Evolutionary conservation across 1,139 yeast genomes (phyloP).

Genomic region (Candida sp.): DNA sequence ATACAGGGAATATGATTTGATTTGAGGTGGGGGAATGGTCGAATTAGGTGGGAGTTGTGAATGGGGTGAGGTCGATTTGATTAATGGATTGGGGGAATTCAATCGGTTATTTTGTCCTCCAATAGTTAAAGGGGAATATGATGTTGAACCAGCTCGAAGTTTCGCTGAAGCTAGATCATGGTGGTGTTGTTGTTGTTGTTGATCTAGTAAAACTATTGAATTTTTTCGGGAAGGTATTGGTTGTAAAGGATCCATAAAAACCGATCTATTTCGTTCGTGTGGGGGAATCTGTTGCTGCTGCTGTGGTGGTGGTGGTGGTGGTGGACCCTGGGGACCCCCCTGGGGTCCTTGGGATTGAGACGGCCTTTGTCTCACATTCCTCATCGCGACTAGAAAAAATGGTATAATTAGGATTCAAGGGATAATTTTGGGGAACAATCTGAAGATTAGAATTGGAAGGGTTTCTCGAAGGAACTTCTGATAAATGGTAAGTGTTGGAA

Average conservation of each 20-base stretch:
- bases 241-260: constrained; percentile 34
- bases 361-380: constrained; percentile 1
- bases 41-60: constrained; percentile 2
- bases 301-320: background rate
- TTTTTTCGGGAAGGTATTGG: constrained; percentile 20
- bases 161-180: background rate
- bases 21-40: constrained; percentile 1
- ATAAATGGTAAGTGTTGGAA: constrained; percentile 5
- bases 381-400: constrained; percentile 14
- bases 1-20: constrained; percentile 3
- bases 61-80: constrained; percentile 4
- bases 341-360: constrained; percentile 2
- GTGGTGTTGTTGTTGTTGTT: constrained; percentile 5
- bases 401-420: constrained; percentile 35
- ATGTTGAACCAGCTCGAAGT: constrained; percentile 8
- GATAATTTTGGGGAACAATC: constrained; percentile 33
- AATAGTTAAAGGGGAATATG: constrained; percentile 12
- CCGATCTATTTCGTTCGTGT: constrained; percentile 20
- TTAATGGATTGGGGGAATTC: constrained; percentile 1
- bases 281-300: constrained; percentile 3
- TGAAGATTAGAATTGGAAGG: constrained; percentile 15
- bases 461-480: constrained; percentile 10
- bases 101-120: constrained; percentile 5
- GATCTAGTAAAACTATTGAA: constrained; percentile 8
- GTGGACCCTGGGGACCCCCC: background rate